Evolutionary conservation across 108 stramenopile species (phyloP).

Genomic region (Nitzschia palea): DNA sequence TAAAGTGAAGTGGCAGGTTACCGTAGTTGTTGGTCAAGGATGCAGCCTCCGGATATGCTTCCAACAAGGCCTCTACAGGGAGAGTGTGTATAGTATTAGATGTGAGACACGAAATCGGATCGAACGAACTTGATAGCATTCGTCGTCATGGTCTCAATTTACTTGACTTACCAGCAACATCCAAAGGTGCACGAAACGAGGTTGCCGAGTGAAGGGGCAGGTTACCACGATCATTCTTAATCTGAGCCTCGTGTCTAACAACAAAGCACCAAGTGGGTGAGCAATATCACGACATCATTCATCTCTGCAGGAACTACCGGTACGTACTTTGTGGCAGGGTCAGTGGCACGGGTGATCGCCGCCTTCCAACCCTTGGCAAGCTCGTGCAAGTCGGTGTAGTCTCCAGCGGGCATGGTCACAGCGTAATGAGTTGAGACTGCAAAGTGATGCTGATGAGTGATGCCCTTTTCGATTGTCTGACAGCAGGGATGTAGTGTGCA

Average conservation of each 20-base stretch:
- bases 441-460: background rate
- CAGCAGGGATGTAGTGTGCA: background rate
- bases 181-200: constrained; percentile 76
- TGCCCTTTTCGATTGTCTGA: background rate
- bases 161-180: constrained; percentile 58
- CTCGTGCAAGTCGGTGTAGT: constrained; percentile 78
- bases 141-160: background rate
- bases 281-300: too few species aligned
- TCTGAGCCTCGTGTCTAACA: constrained; percentile 65
- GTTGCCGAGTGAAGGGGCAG: constrained; percentile 85
- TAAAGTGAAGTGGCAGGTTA: constrained; percentile 80
- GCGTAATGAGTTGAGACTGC: background rate
- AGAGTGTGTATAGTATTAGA: background rate
- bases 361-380: constrained; percentile 90
- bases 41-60: constrained; percentile 87
- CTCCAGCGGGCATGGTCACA: constrained; percentile 24
- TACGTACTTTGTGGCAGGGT: constrained; percentile 70
- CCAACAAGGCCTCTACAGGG: constrained; percentile 65
- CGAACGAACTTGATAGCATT: background rate
- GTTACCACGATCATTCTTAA: constrained; percentile 82
- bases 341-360: constrained; percentile 73
- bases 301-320: too few species aligned
- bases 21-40: constrained; percentile 87
- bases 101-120: background rate
- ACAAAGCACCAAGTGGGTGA: too few species aligned